Evolutionary conservation across 306 rosid genomes (phyloP), one percentile per base, ranked within the genome.

Genomic region (Cicer judaicum): DNA sequence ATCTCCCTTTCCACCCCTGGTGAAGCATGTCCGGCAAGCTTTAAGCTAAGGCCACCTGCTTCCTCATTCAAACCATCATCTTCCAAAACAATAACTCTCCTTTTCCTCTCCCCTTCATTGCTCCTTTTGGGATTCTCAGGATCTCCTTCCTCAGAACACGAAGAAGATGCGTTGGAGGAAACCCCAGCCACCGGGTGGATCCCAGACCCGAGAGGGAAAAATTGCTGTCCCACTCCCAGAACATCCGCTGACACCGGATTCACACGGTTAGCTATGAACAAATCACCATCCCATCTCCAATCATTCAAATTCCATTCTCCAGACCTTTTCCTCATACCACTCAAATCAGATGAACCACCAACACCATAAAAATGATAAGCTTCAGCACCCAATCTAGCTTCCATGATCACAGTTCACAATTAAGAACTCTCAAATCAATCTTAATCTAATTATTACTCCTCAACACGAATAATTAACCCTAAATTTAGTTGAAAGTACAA

Each of bases 201-300:
- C 72, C 84, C 94, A 7, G 88, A 76, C 63, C 80, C 82, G 12
- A 73, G 21, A 16, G 93, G 96, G 43, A 91, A 84, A 78, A 87
- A 72, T 21, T 87, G 96, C 50, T 74, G 86, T 36, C 87, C 87
- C 68, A 79, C 84, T 61, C 85, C 82, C 65, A 82, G 74, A 39
- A 77, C 40, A 73, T 64, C 76, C 41, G 61, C 82, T 7, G 84
- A 85, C 44, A 76, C 86, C 4, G 88, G 86, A 85, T 84, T 88
- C 63, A 87, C 68, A 10, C 84, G 82, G 44, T 85, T 80, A 21
- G 97, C 97, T 39, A 89, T 74, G 44, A 93, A 93, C 47, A 91
- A 96, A 87, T 93, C 88, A 9, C 97, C 97, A 74, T 89, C 98
- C 96, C 96, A 93, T 64, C 86, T 88, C 97, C 96, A 91, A 29